A percentile compares a stretch with the other conserved stretches of the same genome.
Conservation (phyloP, 2,329 filamentous ascomycete species). For the Daldinia sp. region DNA sequence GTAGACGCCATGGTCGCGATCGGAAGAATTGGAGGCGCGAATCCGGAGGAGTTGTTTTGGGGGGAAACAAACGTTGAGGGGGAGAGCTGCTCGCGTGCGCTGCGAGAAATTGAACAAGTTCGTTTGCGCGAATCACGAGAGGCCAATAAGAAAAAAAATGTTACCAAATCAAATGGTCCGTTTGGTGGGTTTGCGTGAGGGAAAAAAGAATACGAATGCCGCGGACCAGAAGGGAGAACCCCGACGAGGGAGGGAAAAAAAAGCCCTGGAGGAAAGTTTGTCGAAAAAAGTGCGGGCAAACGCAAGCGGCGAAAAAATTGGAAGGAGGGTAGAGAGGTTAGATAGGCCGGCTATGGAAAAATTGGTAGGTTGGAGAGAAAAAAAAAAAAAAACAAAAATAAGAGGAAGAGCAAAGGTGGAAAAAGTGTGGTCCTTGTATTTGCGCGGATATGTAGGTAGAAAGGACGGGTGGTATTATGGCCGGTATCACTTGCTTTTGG, state of each 20-base stretch:
- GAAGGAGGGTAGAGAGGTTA: conserved; percentile 12
- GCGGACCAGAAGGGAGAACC: conserved; percentile 18
- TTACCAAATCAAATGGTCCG: conserved; percentile 51
- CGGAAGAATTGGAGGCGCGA: conserved; percentile 19
- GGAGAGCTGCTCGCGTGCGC: conserved; percentile 18
- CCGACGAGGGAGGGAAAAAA: conserved; percentile 28
- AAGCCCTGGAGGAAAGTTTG: conserved; percentile 15
- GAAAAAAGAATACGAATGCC: not conserved
- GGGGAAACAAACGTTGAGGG: conserved; percentile 8
- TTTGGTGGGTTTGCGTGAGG: conserved; percentile 5
- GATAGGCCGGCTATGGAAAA: conserved; percentile 28
- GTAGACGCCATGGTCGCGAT: conserved; percentile 47
- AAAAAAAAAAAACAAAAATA: not conserved
- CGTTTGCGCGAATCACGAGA: conserved; percentile 29
- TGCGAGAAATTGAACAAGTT: conserved; percentile 4
- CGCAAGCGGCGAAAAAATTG: conserved; percentile 15
- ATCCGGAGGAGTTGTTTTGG: conserved; percentile 12
- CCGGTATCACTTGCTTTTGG: conserved; percentile 18
- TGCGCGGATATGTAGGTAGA: not conserved
- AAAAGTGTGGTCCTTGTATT: not conserved
- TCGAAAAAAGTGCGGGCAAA: conserved; percentile 21
- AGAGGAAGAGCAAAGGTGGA: not conserved
- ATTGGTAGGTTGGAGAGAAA: conserved; percentile 4
- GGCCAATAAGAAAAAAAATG: conserved; percentile 22
- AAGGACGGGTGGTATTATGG: conserved; percentile 19